These are phyloP conservation scores for Agaricus blazei DNA, from an alignment of 768 basidiomycete species.

Conservation along the genomic window DNA sequence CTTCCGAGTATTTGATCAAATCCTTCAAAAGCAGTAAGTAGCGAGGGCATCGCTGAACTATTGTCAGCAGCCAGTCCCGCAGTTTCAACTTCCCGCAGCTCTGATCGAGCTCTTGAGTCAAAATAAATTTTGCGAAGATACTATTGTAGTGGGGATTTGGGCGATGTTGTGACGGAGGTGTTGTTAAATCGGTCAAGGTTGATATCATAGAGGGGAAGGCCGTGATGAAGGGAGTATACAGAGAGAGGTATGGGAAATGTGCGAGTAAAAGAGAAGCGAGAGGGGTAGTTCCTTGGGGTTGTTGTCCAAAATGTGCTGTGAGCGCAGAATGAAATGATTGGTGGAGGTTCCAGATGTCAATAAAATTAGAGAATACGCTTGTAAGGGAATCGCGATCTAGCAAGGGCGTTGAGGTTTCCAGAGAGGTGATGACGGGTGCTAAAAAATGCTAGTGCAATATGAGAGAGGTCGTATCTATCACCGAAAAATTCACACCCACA, in stretches of 20 bases:
- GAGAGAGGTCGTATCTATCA: not conserved
- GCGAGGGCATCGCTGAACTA: constrained; percentile 84
- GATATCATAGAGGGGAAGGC: constrained; percentile 66
- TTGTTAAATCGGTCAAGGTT: constrained; percentile 49
- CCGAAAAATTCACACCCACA: constrained; percentile 35
- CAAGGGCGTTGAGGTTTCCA: constrained; percentile 66
- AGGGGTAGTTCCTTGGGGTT: constrained; percentile 23
- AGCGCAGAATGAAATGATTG: constrained; percentile 67
- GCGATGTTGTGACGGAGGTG: constrained; percentile 31
- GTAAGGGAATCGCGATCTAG: constrained; percentile 65
- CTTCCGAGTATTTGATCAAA: constrained; percentile 60
- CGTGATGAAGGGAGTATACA: constrained; percentile 83
- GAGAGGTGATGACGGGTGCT: constrained; percentile 68
- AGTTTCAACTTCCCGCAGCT: constrained; percentile 71
- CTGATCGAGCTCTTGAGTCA: constrained; percentile 60
- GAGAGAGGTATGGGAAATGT: constrained; percentile 84
- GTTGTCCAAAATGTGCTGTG: constrained; percentile 31
- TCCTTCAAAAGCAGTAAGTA: constrained; percentile 84
- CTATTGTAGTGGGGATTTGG: constrained; percentile 40
- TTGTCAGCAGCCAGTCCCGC: constrained; percentile 80
- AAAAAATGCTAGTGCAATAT: constrained; percentile 62
- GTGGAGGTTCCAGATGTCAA: constrained; percentile 89
- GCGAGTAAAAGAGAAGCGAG: constrained; percentile 51
- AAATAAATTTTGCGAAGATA: constrained; percentile 59
- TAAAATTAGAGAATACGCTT: constrained; percentile 80